phyloP scores from a whole-genome alignment of 1,139 yeast species.

The Yamadazyma atlantica region DNA sequence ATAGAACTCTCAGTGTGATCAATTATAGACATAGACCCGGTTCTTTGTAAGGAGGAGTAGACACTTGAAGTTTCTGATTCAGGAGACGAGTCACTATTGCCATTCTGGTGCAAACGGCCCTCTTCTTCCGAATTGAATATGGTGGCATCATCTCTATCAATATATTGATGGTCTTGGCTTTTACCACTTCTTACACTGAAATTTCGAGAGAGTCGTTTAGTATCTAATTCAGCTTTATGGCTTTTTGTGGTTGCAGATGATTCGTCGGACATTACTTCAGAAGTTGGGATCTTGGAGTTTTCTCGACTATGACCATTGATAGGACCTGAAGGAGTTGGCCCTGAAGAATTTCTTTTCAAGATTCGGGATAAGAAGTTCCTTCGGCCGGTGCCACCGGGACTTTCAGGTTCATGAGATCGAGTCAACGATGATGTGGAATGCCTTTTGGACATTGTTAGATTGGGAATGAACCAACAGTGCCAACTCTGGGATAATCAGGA shows the following conservation, averaged over 20 bases:
- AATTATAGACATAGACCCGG: slow-evolving; percentile 8
- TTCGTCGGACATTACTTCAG: background rate
- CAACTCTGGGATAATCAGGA: no score
- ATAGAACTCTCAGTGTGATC: slow-evolving; percentile 6
- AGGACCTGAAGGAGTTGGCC: no score
- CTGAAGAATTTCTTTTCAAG: slow-evolving; percentile 10
- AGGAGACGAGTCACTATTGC: slow-evolving; percentile 2
- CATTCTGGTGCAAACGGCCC: slow-evolving; percentile 6
- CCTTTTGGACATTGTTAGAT: background rate
- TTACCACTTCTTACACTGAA: slow-evolving; percentile 1
- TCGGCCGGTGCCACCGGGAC: slow-evolving; percentile 5
- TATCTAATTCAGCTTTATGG: background rate
- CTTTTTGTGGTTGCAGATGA: background rate
- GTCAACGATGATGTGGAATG: background rate
- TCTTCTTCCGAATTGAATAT: slow-evolving; percentile 14
- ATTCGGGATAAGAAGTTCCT: slow-evolving; percentile 18
- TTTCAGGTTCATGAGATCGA: background rate
- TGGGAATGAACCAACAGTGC: no score
- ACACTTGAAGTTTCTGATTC: slow-evolving; percentile 15
- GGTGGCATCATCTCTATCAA: slow-evolving; percentile 12
- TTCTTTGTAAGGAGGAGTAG: slow-evolving; percentile 12
- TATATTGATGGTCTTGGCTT: background rate
- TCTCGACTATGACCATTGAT: no score
- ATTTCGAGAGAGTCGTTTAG: background rate
- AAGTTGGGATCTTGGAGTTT: background rate